phyloP scores from a whole-genome alignment of 164 flowering plant genomes.

The Paratinospora sagittata region DNA sequence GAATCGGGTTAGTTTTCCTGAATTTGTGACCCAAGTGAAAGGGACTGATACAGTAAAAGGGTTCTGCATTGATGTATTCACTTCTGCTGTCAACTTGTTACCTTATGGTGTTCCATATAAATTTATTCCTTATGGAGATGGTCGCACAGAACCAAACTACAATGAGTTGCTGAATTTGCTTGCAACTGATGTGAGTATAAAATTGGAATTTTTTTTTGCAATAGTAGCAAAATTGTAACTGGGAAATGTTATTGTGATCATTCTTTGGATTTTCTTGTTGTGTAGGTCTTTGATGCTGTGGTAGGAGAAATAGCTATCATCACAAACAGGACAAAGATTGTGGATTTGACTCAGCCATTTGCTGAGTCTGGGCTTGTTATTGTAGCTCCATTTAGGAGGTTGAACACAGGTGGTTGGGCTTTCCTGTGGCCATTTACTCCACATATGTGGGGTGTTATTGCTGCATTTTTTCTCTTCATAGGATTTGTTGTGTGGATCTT shows the following conservation, averaged over 20 bases:
- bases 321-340: constrained; percentile 57
- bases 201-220: neutral
- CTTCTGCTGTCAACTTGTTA: constrained; percentile 62
- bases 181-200: constrained; percentile 60
- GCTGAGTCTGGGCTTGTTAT: constrained; percentile 77
- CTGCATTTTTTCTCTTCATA: constrained; percentile 42
- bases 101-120: constrained; percentile 74
- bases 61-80: constrained; percentile 85
- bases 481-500: constrained; percentile 35
- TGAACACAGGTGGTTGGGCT: constrained; percentile 55
- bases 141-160: constrained; percentile 60
- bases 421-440: constrained; percentile 63
- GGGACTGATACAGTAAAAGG: constrained; percentile 49
- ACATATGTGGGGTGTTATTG: constrained; percentile 58
- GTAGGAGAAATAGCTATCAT: constrained; percentile 75
- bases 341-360: constrained; percentile 81
- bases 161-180: constrained; percentile 53
- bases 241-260: neutral
- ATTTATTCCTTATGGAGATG: constrained; percentile 68
- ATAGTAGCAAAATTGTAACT: neutral
- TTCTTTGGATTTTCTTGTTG: constrained; percentile 6
- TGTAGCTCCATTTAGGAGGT: constrained; percentile 53
- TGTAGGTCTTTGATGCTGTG: constrained; percentile 64
- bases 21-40: constrained; percentile 50
- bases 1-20: constrained; percentile 42